phyloP scores from a whole-genome alignment of 164 flowering plant genomes.

The Echeveria elegans region DNA sequence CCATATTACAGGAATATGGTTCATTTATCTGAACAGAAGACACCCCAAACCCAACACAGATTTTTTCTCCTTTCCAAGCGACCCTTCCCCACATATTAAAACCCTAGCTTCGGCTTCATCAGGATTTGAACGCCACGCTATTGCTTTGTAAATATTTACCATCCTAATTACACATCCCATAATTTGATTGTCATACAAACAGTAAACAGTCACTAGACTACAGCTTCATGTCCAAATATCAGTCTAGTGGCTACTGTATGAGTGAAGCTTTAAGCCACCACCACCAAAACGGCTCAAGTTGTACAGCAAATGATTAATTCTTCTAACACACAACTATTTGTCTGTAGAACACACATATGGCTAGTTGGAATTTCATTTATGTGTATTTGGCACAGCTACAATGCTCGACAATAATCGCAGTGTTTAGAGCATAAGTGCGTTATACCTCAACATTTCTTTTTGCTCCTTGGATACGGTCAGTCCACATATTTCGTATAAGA shows the following conservation, averaged over 20 bases:
- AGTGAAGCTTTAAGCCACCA: neutral
- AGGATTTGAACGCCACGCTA: neutral
- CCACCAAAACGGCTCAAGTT: too few relatives aligned
- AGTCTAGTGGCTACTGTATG: neutral
- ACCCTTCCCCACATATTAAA: neutral
- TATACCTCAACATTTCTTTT: constrained; percentile 94
- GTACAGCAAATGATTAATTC: too few relatives aligned
- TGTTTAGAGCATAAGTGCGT: neutral
- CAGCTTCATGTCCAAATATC: neutral
- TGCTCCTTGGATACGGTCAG: constrained; percentile 85
- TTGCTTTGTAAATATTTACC: too few relatives aligned
- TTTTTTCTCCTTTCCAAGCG: too few relatives aligned
- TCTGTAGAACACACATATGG: neutral
- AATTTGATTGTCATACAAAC: neutral
- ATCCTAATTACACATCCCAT: neutral
- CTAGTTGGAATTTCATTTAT: too few relatives aligned
- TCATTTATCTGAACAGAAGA: neutral
- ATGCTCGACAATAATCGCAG: neutral
- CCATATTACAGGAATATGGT: neutral
- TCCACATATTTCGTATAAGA: constrained; percentile 97
- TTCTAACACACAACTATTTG: neutral
- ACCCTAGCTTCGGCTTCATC: too few relatives aligned
- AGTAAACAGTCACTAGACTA: neutral
- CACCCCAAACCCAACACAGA: neutral
- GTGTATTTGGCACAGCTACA: neutral